Percentiles rank a stretch among this genome's conserved stretches.
phyloP scores from a whole-genome alignment of 2,329 filamentous ascomycete genomes.

The Trichoderma aggressivum region DNA sequence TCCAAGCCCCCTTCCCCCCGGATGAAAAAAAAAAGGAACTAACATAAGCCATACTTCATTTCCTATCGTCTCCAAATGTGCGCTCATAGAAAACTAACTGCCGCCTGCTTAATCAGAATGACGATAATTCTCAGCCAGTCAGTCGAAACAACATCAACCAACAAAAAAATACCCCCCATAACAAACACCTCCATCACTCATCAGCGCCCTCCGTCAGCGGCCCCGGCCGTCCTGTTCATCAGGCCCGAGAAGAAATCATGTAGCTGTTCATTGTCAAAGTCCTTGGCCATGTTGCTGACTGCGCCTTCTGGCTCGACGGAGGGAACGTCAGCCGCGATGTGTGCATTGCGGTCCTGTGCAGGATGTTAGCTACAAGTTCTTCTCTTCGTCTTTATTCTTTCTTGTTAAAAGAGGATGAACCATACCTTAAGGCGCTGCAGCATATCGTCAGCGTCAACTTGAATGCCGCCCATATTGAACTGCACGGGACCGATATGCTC shows the following conservation, averaged over 20 bases:
- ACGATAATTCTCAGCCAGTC: not conserved
- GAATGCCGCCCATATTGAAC: conserved; percentile 97
- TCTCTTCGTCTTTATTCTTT: not conserved
- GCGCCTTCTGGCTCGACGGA: conserved; percentile 37
- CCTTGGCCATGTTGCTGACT: conserved; percentile 42
- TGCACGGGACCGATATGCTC: conserved; percentile 92
- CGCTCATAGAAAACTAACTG: conserved; percentile 1
- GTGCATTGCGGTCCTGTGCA: conserved; percentile 54
- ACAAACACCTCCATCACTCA: not conserved
- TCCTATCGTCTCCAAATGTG: not conserved
- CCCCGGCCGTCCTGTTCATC: conserved; percentile 50
- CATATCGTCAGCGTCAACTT: conserved; percentile 93
- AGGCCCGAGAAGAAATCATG: conserved; percentile 58
- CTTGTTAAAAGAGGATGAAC: not conserved
- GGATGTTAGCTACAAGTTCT: not conserved
- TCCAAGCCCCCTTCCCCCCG: not conserved
- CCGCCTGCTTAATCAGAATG: conserved; percentile 11
- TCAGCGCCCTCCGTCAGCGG: conserved; percentile 25
- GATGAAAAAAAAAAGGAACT: not conserved
- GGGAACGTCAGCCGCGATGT: conserved; percentile 44
- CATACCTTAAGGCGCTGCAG: conserved; percentile 77
- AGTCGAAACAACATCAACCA: not conserved
- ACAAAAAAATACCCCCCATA: not conserved
- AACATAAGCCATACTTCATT: not conserved
- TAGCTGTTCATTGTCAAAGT: conserved; percentile 52